phyloP scores from a whole-genome alignment of 106 monocot genomes.

The Posidonia australis region DNA sequence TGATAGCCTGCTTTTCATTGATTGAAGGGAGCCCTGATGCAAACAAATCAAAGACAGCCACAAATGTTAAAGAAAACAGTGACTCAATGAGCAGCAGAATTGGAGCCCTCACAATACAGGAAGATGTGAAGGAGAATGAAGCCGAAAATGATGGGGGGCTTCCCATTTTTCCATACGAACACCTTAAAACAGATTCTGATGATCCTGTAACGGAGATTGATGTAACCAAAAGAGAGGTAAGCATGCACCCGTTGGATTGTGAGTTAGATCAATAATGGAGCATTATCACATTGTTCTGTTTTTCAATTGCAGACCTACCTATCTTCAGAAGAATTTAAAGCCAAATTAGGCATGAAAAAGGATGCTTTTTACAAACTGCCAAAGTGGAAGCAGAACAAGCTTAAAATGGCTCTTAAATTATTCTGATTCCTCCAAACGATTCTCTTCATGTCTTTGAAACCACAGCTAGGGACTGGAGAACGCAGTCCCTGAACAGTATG shows the following conservation, averaged over 20 bases:
- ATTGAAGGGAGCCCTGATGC: constrained; percentile 32
- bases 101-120: constrained; percentile 37
- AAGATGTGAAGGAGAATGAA: constrained; percentile 46
- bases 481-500: constrained; percentile 2
- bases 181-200: constrained; percentile 39
- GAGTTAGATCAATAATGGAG: neutral
- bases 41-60: constrained; percentile 29
- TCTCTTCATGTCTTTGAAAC: neutral
- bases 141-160: constrained; percentile 49
- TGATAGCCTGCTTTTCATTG: constrained; percentile 1
- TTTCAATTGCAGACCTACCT: constrained; percentile 60
- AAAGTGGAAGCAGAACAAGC: constrained; percentile 85
- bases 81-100: constrained; percentile 28
- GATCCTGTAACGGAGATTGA: constrained; percentile 66
- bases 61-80: constrained; percentile 23
- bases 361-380: constrained; percentile 67
- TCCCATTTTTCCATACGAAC: constrained; percentile 46
- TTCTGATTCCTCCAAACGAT: constrained; percentile 20
- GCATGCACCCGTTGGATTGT: neutral
- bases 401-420: constrained; percentile 49
- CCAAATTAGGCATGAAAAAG: constrained; percentile 72
- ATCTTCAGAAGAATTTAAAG: constrained; percentile 67
- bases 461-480: neutral
- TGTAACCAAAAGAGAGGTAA: constrained; percentile 77
- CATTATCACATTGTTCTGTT: neutral